Conservation (phyloP, 441 rosid species). For the Aleurites moluccanus region DNA sequence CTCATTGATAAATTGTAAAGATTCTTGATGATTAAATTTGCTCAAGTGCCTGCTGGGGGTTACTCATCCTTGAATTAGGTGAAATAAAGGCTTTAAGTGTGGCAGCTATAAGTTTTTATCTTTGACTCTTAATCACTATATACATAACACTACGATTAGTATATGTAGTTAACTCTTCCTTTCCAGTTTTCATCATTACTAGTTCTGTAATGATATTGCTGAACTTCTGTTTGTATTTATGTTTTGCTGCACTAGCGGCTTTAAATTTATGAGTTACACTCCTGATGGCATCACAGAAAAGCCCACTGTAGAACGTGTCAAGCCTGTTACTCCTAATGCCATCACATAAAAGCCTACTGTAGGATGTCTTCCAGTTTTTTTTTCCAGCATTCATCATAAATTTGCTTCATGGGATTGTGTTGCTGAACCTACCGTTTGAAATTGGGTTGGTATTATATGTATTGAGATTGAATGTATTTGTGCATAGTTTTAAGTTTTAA, state of each 20-base stretch:
- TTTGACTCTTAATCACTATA: neutral
- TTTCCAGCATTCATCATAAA: neutral
- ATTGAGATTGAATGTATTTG: neutral
- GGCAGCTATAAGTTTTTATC: neutral
- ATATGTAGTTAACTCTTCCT: neutral
- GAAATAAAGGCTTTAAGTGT: neutral
- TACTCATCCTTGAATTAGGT: neutral
- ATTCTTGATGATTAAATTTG: neutral
- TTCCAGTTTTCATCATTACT: neutral
- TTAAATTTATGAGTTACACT: neutral
- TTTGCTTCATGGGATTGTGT: neutral
- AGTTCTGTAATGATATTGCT: neutral
- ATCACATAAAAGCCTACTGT: neutral
- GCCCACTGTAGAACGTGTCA: neutral
- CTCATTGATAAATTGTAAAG: slow-evolving; percentile 9
- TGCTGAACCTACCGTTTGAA: neutral
- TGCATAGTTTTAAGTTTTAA: neutral
- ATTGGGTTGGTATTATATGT: neutral
- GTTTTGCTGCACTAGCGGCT: neutral
- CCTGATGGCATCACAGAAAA: neutral
- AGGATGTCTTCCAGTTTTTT: neutral
- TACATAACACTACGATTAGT: neutral
- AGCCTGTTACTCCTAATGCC: neutral
- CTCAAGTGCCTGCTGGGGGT: neutral
- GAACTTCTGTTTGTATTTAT: slow-evolving; percentile 3